Percentiles rank a stretch among this genome's conserved stretches.
Conservation (phyloP, 2,329 filamentous ascomycete genomes). For the Chrysosporium queenslandicum region DNA sequence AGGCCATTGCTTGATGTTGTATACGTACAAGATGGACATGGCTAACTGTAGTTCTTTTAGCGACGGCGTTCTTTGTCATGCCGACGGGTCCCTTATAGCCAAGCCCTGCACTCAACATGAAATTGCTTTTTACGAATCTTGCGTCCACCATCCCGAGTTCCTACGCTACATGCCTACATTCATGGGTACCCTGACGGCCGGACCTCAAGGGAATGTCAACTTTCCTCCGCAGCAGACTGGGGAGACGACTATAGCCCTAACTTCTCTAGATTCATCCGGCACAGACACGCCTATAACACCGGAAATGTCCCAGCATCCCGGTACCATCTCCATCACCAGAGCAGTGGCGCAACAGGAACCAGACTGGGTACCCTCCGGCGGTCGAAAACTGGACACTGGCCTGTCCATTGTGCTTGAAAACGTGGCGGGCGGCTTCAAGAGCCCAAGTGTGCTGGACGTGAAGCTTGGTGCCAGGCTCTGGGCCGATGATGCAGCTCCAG, state of each 20-base stretch:
- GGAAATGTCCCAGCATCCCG: conserved; percentile 20
- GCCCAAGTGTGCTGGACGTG: conserved; percentile 83
- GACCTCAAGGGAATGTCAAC: conserved; percentile 37
- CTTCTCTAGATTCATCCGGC: conserved; percentile 10
- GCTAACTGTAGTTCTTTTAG: conserved; percentile 38
- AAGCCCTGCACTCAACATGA: conserved; percentile 86
- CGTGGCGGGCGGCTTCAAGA: conserved; percentile 65
- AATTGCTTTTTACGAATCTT: conserved; percentile 79
- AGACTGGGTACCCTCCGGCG: conserved; percentile 42
- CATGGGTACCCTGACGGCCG: conserved; percentile 68
- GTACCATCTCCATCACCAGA: conserved; percentile 22
- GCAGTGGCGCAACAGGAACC: conserved; percentile 20
- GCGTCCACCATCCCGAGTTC: conserved; percentile 60
- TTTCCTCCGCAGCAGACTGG: conserved; percentile 44
- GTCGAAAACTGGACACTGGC: conserved; percentile 62
- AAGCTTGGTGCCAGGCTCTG: conserved; percentile 82
- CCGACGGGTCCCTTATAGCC: conserved; percentile 74
- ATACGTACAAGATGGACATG: too few relatives aligned
- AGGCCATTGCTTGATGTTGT: too few relatives aligned
- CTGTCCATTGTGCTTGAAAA: conserved; percentile 78
- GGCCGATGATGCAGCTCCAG: conserved; percentile 57
- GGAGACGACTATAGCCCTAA: conserved; percentile 27
- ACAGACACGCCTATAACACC: conserved; percentile 17
- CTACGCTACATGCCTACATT: conserved; percentile 72
- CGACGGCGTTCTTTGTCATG: conserved; percentile 80